Evolutionary conservation across 805 yeast genomes (phyloP).

Genomic region (Yarrowia sp.): DNA sequence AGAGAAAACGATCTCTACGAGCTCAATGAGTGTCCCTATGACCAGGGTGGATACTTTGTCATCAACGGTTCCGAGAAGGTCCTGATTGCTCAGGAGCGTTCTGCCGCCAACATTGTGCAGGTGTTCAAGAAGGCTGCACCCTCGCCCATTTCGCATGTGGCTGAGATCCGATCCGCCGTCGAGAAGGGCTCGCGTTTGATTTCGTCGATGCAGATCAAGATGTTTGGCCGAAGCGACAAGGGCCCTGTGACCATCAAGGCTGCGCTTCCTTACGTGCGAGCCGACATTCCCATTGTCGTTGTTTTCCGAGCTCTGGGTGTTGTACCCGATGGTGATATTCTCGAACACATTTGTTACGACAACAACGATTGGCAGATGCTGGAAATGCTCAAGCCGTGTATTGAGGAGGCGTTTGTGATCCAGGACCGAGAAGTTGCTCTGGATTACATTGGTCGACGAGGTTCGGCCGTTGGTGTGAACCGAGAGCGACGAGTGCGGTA

Average conservation of each 20-base stretch:
- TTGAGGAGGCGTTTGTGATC: constrained; percentile 96
- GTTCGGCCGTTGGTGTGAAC: constrained; percentile 92
- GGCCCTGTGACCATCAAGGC: constrained; percentile 72
- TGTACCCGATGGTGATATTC: constrained; percentile 97
- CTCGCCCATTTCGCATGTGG: constrained; percentile 91
- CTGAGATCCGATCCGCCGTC: constrained; percentile 93
- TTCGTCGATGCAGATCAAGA: constrained; percentile 88
- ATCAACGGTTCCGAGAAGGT: constrained; percentile 99
- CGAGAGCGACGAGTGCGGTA: constrained; percentile 97
- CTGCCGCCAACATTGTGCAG: constrained; percentile 97
- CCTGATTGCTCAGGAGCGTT: constrained; percentile 95
- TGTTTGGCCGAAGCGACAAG: constrained; percentile 76
- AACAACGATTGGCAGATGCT: constrained; percentile 99
- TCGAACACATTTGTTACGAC: constrained; percentile 97
- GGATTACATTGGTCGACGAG: constrained; percentile 98
- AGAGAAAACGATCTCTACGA: constrained; percentile 92
- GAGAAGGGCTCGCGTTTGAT: constrained; percentile 97
- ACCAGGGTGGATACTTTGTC: constrained; percentile 99
- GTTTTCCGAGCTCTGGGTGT: constrained; percentile 98
- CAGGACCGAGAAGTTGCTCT: constrained; percentile 98
- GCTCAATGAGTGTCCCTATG: constrained; percentile 97
- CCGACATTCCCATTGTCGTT: constrained; percentile 94
- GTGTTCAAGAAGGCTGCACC: constrained; percentile 97
- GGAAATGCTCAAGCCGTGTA: constrained; percentile 98
- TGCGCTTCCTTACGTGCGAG: constrained; percentile 91